Base-by-base conservation (phyloP, 2,329 filamentous ascomycete species). In the Alternaria angustiovoidea region DNA sequence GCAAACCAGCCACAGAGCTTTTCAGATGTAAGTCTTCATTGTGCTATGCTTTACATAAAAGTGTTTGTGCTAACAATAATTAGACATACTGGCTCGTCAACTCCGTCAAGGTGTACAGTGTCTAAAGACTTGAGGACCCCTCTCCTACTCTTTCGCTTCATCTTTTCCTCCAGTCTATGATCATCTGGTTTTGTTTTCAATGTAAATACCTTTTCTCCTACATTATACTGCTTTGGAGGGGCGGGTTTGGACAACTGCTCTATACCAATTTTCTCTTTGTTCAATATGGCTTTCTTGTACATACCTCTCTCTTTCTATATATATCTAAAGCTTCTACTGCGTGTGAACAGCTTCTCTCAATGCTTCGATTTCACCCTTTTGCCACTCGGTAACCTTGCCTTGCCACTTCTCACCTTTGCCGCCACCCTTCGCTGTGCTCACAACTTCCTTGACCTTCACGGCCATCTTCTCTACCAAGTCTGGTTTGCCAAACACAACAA, bases 41-140 rank as follows among this genome's bases (percentile, higher is more conserved):
- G 0, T n/a, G 8, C 4, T 24, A 5, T 6, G 2, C 0, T 11
- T 5, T 9, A 20, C 5, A 4, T 4, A 14, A 2, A 1, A 3
- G 0, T 30, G 16, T 14, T 14, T 4, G 5, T 42, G 46, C 69
- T 74, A 28, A 74, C 44, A 5, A 5, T 44, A 3, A 6, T 18
- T 43, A 75, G 72, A 71, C 64, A 2, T 80, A 80, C 61, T 80
- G 78, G 78, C 65, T 78, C 26, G 62, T 79, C 46, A 80, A 79
- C 57, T 78, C 73, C 0, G 61, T 80, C 42, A 79, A 78, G 59
- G 76, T 80, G 5, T 80, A 77, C 62, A 76, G 66, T 39, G 74
- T 71, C 14, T 78, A 57, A 67, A 12, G 11, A 2, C 2, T 5
- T 22, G 26, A 6, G 9, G 20, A 39, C 6, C n/a, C 12, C 11